Evolutionary conservation across 75 land plant species (phyloP).

Genomic region (Selaginella moellendorffii): DNA sequence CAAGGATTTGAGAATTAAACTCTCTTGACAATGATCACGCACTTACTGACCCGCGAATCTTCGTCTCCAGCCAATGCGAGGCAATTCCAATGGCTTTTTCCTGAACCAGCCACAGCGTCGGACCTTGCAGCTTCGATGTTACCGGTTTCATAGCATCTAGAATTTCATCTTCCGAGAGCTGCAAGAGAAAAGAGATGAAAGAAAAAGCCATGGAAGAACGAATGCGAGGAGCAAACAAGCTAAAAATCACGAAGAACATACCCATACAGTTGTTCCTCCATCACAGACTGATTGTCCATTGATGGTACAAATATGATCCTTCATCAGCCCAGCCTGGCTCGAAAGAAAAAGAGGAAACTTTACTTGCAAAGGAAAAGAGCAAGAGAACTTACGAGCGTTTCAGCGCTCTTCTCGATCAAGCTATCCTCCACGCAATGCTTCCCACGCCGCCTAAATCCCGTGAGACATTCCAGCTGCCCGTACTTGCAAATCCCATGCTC

Average conservation of each 20-base stretch:
- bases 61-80: not conserved
- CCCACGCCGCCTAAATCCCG: constrained; percentile 42
- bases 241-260: too few species aligned
- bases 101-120: not conserved
- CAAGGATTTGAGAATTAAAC: too few species aligned
- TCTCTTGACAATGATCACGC: too few species aligned
- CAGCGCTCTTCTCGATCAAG: constrained; percentile 33
- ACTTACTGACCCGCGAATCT: not conserved
- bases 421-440: constrained; percentile 41
- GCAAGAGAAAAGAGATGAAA: too few species aligned
- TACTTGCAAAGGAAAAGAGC: not conserved
- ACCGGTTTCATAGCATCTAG: not conserved
- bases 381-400: constrained; percentile 22
- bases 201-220: too few species aligned
- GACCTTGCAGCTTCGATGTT: not conserved
- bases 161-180: not conserved
- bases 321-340: constrained; percentile 27
- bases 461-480: constrained; percentile 36
- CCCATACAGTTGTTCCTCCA: constrained; percentile 36
- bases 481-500: constrained; percentile 31
- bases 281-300: constrained; percentile 27
- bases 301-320: constrained; percentile 21
- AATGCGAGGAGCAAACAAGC: not conserved
- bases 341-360: not conserved
- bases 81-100: not conserved